phyloP scores from a whole-genome alignment of 306 rosid species.

The Cicer arietinum region DNA sequence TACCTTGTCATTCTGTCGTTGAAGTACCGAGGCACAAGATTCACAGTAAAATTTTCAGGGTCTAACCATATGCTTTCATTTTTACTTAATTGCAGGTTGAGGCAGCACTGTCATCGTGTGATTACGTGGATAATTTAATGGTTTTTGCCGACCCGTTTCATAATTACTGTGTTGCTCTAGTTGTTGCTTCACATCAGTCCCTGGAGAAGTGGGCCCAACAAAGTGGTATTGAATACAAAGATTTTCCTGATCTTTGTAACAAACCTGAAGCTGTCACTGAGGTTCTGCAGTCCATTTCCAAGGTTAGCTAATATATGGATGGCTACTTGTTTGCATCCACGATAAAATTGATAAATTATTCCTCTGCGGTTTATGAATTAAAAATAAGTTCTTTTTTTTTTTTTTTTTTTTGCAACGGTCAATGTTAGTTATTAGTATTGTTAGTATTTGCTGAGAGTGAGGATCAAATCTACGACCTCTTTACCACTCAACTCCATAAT shows the following conservation, averaged over 20 bases:
- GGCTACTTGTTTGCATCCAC: constrained; percentile 4
- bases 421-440: too few relatives aligned
- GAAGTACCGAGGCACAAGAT: constrained; percentile 10
- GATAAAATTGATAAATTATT: not conserved
- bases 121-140: constrained; percentile 79
- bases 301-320: constrained; percentile 60
- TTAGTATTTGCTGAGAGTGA: too few relatives aligned
- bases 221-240: constrained; percentile 59
- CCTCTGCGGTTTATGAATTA: not conserved
- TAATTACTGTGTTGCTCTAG: constrained; percentile 74
- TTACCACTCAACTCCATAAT: too few relatives aligned
- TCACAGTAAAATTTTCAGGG: constrained; percentile 29
- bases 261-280: constrained; percentile 69
- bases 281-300: constrained; percentile 76
- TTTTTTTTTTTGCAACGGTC: too few relatives aligned
- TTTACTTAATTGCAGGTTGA: constrained; percentile 68
- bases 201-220: constrained; percentile 86
- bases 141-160: constrained; percentile 82
- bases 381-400: too few relatives aligned
- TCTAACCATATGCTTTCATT: constrained; percentile 32
- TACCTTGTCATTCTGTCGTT: not conserved
- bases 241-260: constrained; percentile 76
- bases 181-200: constrained; percentile 60
- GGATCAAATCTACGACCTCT: too few relatives aligned
- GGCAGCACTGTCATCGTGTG: constrained; percentile 68